These are phyloP conservation scores for Heterobasidion annosum DNA, from an alignment of 1,284 basidiomycete species.

Conservation along the genomic window DNA sequence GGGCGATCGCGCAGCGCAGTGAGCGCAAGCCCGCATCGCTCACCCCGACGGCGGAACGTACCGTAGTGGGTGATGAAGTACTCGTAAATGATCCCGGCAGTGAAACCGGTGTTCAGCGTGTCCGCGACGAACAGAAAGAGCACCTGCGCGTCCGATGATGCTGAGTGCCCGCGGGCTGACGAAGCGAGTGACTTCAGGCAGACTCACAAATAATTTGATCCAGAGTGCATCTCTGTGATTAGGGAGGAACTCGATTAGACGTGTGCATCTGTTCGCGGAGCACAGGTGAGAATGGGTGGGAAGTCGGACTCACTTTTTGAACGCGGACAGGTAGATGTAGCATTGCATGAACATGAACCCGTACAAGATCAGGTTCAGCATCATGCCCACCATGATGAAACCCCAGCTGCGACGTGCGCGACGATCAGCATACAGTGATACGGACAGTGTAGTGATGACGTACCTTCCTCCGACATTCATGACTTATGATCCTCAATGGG, in stretches of 20 bases:
- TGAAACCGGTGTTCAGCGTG: constrained; percentile 16
- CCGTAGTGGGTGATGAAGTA: neutral
- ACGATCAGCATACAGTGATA: neutral
- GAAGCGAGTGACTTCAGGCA: neutral
- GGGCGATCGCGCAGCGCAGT: neutral
- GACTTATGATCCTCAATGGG: too few species aligned
- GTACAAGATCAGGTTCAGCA: constrained; percentile 12
- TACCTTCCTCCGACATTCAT: too few species aligned
- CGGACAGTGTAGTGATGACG: too few species aligned
- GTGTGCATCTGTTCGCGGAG: neutral
- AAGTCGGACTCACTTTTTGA: neutral
- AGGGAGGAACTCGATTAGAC: neutral
- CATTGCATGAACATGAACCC: constrained; percentile 14
- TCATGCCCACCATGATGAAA: constrained; percentile 10
- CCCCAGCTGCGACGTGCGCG: constrained; percentile 8
- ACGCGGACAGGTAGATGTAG: constrained; percentile 12
- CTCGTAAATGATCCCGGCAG: neutral
- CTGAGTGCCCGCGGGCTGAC: neutral
- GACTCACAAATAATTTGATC: constrained; percentile 13
- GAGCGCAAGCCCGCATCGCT: neutral
- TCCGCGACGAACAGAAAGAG: constrained; percentile 20
- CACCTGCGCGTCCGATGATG: constrained; percentile 6
- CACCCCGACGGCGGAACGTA: neutral
- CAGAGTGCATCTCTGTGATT: constrained; percentile 10
- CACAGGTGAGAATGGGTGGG: neutral